Base-by-base conservation (phyloP, 2,329 filamentous ascomycete species). In the Fusarium xylarioides region DNA sequence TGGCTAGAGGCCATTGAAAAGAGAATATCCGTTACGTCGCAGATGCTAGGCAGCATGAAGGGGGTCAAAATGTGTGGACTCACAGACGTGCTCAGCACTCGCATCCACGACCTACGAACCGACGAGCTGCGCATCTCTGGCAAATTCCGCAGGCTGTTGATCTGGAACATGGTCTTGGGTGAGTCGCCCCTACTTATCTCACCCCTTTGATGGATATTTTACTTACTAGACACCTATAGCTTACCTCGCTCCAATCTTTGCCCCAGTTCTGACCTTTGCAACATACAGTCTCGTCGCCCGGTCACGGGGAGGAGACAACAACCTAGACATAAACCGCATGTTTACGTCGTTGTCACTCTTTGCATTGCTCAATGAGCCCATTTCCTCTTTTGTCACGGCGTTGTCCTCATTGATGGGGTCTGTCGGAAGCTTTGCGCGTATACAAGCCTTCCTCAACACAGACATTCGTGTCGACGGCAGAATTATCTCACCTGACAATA, bases 41-140 rank as follows among this genome's bases (percentile, higher is more conserved):
- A 74, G 7, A 76, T 81, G 53, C 57, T 81, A 5, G 69, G 76
- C 1, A 71, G 68, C 4, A 81, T 81, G 56, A 81, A 80, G 35
- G 79, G 77, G 5, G 72, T 77, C 23, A 81, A 81, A n/a, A 81
- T 81, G 80, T 70, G 79, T 1, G 80, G 80, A 1, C 53, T 79
- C 1, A 67, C 73, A 1, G 63, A 70, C 0, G 67, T 72, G 1
- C 75, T 79, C 16, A 63, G 68, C 9, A 34, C 34, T 21, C 55
- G 54, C 0, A 66, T 75, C 14, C 73, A 75, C 9, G 43, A n/a
- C 9, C 52, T 74, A 42, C 43, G 71, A 2, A 50, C 11, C 2
- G 58, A 74, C 21, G 70, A 69, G 19, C 11, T 74, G 34, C 66
- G 43, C 3, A 71, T 63, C 8, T 75, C 63, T 0, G 66, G 60